Percentiles rank a stretch among this genome's conserved stretches.
Evolutionary conservation across 805 yeast species (phyloP).

Genomic region (Spathaspora arborariae): DNA sequence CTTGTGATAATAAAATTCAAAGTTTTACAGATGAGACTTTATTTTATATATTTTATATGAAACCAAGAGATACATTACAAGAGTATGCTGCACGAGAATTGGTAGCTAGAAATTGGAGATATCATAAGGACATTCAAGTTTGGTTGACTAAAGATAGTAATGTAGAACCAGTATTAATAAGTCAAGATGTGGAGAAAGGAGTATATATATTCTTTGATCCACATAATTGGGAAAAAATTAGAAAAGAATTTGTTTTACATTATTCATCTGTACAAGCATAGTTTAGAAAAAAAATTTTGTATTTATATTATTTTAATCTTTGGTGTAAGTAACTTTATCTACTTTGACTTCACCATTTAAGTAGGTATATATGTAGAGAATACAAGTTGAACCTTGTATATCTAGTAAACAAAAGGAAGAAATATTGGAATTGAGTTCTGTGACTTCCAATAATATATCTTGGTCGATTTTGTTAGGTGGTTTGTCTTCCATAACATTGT

Average conservation of each 20-base stretch:
- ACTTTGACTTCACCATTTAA: slow-evolving; percentile 83
- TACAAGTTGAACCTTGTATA: slow-evolving; percentile 73
- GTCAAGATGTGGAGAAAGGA: slow-evolving; percentile 87
- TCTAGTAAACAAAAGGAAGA: slow-evolving; percentile 91
- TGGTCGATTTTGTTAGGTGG: slow-evolving; percentile 8
- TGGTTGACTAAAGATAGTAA: slow-evolving; percentile 95
- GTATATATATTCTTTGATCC: slow-evolving; percentile 94
- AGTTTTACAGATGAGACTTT: slow-evolving; percentile 86
- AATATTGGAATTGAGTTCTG: slow-evolving; percentile 29
- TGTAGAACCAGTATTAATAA: slow-evolving; percentile 77
- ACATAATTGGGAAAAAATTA: slow-evolving; percentile 91
- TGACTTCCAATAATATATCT: slow-evolving; percentile 18
- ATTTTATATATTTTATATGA: slow-evolving; percentile 89
- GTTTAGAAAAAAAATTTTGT: neutral
- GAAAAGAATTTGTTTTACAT: slow-evolving; percentile 57
- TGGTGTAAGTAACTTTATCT: slow-evolving; percentile 61
- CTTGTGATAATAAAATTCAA: slow-evolving; percentile 48
- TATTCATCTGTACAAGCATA: slow-evolving; percentile 36
- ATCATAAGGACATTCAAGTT: slow-evolving; percentile 90
- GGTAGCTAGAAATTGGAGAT: slow-evolving; percentile 92
- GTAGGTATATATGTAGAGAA: slow-evolving; percentile 80
- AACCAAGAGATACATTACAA: slow-evolving; percentile 88
- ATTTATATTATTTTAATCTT: slow-evolving; percentile 15
- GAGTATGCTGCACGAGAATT: slow-evolving; percentile 91
- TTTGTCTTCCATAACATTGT: slow-evolving; percentile 5